Evolutionary conservation across 306 rosid species (phyloP), one percentile per base, ranked within the genome.

Genomic region (Vicia faba): DNA sequence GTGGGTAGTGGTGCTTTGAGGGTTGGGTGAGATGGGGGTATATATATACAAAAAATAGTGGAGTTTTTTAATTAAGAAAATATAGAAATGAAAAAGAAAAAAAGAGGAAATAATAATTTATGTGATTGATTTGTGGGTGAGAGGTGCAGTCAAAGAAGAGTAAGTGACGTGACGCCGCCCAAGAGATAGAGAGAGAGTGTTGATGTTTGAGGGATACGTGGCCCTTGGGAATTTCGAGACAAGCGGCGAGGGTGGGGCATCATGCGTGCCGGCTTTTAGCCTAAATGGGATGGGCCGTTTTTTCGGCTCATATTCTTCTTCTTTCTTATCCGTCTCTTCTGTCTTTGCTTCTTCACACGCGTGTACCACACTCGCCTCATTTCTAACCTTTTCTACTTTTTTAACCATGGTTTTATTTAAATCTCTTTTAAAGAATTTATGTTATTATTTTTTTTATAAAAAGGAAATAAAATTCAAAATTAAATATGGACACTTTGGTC

Each of bases 141-240:
- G 53, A 28, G 76, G 48, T 64, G 64, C 68, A 70, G 82, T 76
- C 74, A 83, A 70, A 79, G 68, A 57, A 61, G 70, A 39, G 70
- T 71, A 55, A 44, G 61, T 74, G 20, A 45, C 67, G 72, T 78
- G 81, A 69, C 84, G 87, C 84, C 84, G 87, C 82, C 87, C 87
- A 69, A 75, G 29, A 53, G 61, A 60, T 14, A 41, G 29, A 8
- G 76, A 59, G 58, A 72, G 57, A 55, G 72, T 15, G 5, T 45
- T 26, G 26, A 23, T 58, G 23, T 65, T 38, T 2, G 67, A 39
- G 72, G 65, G 61, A 15, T 74, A 84, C 85, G 85, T 80, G 85
- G 81, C 85, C 58, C 19, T 76, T 76, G 79, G 83, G 63, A 80
- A 58, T 68, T 80, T 71, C 85, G 83, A 81, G 85, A 75, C 79